phyloP scores from a whole-genome alignment of 2,329 filamentous ascomycete genomes.

The Neopestalotiopsis sp. region DNA sequence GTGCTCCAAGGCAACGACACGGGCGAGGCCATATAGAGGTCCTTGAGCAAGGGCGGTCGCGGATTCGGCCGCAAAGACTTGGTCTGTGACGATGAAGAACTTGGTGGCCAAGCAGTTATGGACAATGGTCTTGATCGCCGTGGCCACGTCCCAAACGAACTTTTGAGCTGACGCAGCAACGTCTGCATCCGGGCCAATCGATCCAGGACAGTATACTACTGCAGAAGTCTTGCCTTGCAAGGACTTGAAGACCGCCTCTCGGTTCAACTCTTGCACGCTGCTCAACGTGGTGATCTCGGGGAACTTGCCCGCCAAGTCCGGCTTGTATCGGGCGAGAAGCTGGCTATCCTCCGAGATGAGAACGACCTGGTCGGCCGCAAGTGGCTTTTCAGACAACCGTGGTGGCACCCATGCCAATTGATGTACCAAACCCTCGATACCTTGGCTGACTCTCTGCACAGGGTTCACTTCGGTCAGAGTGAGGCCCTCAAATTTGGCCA shows the following conservation, averaged over 20 bases:
- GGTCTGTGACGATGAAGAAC: slow-evolving; percentile 36
- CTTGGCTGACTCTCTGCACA: too few relatives aligned
- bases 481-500: not conserved
- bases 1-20: slow-evolving; percentile 45
- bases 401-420: not conserved
- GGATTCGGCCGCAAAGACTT: slow-evolving; percentile 30
- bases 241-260: not conserved
- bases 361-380: not conserved
- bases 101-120: not conserved
- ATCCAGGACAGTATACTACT: slow-evolving; percentile 25
- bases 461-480: too few relatives aligned
- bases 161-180: slow-evolving; percentile 16
- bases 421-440: too few relatives aligned
- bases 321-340: not conserved
- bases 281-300: not conserved
- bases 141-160: slow-evolving; percentile 23
- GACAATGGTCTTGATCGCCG: slow-evolving; percentile 20
- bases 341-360: not conserved
- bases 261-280: not conserved
- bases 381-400: not conserved
- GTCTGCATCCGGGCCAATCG: slow-evolving; percentile 20
- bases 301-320: not conserved
- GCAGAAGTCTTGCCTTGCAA: slow-evolving; percentile 31
- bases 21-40: slow-evolving; percentile 41
- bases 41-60: slow-evolving; percentile 40